Conservation (phyloP, 2,329 filamentous ascomycete species). For the Xylariomycetidae sp. region DNA sequence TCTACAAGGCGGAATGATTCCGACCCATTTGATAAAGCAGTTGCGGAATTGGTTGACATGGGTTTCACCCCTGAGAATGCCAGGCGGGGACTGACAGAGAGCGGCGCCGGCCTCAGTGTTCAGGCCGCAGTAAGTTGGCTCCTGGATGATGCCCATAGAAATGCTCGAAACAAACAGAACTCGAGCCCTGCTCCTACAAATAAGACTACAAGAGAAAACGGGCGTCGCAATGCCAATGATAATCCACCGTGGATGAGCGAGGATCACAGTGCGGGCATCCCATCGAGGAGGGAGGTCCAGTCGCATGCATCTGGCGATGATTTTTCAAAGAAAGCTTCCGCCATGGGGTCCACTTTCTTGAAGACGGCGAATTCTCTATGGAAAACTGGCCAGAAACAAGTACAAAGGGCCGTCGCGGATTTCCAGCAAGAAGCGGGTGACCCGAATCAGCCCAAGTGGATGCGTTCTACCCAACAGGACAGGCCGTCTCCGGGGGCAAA, state of each 20-base stretch:
- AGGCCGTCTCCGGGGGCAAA: conserved; percentile 31
- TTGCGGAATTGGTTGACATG: conserved; percentile 90
- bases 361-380: conserved; percentile 94
- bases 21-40: conserved; percentile 70
- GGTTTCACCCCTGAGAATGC: conserved; percentile 85
- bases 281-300: conserved; percentile 46
- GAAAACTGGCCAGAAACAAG: conserved; percentile 90
- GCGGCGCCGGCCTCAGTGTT: conserved; percentile 72
- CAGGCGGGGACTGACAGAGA: conserved; percentile 73
- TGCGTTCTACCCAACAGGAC: conserved; percentile 66
- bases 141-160: conserved; percentile 82
- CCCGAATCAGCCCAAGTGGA: conserved; percentile 86
- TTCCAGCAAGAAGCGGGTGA: conserved; percentile 70
- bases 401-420: conserved; percentile 88
- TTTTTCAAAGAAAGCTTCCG: conserved; percentile 73
- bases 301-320: conserved; percentile 62
- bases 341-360: conserved; percentile 77
- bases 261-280: conserved; percentile 37
- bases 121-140: conserved; percentile 87
- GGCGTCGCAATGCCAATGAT: conserved; percentile 32
- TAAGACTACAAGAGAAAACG: conserved; percentile 32
- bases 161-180: conserved; percentile 69
- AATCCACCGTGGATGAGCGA: conserved; percentile 61
- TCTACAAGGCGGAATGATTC: conserved; percentile 22
- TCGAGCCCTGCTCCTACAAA: conserved; percentile 43